These are phyloP conservation scores for Babesia bovis DNA, from an alignment of 169 alveolate species.

Conservation along the genomic window DNA sequence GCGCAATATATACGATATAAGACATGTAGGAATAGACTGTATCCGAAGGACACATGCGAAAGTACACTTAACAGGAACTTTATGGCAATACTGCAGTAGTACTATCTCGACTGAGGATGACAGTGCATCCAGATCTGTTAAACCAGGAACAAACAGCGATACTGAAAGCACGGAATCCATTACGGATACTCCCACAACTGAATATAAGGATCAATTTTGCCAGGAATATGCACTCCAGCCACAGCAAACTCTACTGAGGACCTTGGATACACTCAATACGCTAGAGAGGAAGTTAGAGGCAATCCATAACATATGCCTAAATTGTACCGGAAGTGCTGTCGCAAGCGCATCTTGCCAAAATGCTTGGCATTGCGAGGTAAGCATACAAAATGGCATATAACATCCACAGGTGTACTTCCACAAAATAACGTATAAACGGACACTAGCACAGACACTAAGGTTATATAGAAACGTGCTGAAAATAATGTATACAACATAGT, in stretches of 20 bases:
- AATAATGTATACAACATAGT: constrained; percentile 8
- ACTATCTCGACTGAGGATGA: neutral
- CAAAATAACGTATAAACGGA: constrained; percentile 45
- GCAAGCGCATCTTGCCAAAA: constrained; percentile 65
- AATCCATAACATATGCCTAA: constrained; percentile 51
- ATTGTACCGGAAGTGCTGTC: constrained; percentile 62
- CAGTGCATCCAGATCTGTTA: neutral
- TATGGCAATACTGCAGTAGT: constrained; percentile 29
- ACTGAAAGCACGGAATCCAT: neutral
- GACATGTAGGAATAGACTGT: neutral
- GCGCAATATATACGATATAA: constrained; percentile 9
- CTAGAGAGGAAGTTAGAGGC: constrained; percentile 43
- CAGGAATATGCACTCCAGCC: neutral
- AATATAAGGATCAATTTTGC: neutral
- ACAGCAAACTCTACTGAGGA: constrained; percentile 32
- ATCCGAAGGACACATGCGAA: neutral
- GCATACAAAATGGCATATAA: neutral
- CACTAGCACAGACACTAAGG: constrained; percentile 24
- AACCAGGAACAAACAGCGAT: too few species aligned
- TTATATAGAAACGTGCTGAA: constrained; percentile 5
- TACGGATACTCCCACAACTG: neutral
- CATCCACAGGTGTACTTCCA: constrained; percentile 22
- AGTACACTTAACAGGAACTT: neutral
- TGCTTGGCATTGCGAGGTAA: constrained; percentile 67
- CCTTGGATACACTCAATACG: constrained; percentile 24